Evolutionary conservation across 2,329 filamentous ascomycete genomes (phyloP).

Genomic region (Penicillium vulpinum): DNA sequence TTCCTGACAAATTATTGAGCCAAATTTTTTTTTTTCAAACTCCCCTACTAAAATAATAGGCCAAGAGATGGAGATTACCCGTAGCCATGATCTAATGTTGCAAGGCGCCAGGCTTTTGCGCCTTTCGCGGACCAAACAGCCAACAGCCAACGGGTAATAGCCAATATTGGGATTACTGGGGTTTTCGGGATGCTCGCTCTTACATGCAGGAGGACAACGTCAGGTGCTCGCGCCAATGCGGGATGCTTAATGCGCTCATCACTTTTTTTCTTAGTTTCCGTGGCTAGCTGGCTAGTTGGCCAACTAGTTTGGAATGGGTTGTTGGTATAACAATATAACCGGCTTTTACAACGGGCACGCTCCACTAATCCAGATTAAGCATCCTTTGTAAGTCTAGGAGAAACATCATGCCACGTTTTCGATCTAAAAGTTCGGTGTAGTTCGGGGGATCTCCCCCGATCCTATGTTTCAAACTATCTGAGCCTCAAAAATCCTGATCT

Average conservation of each 20-base stretch:
- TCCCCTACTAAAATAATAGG: too few species aligned
- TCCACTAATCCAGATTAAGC: background rate
- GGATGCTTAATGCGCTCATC: background rate
- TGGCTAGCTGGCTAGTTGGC: background rate
- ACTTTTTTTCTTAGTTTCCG: background rate
- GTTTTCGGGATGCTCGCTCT: background rate
- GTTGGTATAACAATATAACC: background rate
- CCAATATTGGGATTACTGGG: conserved; percentile 1
- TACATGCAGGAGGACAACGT: conserved; percentile 1
- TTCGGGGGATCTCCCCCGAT: conserved; percentile 9
- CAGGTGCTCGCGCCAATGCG: conserved; percentile 7
- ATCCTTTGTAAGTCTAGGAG: background rate
- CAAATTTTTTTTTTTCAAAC: too few species aligned
- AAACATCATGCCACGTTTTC: conserved; percentile 1
- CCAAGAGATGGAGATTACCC: conserved; percentile 1
- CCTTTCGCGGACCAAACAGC: background rate
- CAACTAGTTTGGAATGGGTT: too few species aligned
- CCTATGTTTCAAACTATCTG: background rate
- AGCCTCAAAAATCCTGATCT: conserved; percentile 4
- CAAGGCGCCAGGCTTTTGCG: conserved; percentile 5
- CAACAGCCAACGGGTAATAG: background rate
- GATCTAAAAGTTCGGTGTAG: conserved; percentile 9
- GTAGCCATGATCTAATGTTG: conserved; percentile 5
- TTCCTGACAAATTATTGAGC: background rate
- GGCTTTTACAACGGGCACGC: background rate